Evolutionary conservation across 106 monocot genomes (phyloP).

Genomic region (Dioscorea dumetorum): DNA sequence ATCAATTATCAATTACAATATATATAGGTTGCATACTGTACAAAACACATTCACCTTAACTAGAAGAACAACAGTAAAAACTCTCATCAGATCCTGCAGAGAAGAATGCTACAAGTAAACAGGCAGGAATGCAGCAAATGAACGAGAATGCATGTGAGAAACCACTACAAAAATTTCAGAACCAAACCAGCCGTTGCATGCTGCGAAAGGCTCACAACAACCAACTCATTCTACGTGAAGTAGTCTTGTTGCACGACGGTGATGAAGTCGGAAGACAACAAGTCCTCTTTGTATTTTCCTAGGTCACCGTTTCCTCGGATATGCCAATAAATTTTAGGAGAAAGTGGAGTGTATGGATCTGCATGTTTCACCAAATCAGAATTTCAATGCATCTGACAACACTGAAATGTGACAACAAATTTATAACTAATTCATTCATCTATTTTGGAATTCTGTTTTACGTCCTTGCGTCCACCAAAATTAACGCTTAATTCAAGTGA

Average conservation of each 20-base stretch:
- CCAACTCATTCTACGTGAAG: slow-evolving; percentile 24
- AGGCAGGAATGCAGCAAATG: too few species aligned
- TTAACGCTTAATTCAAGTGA: not conserved
- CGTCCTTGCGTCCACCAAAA: not conserved
- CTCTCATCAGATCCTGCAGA: too few species aligned
- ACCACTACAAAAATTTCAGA: too few species aligned
- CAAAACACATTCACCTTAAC: too few species aligned
- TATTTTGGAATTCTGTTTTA: not conserved
- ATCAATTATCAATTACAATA: too few species aligned
- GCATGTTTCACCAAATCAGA: slow-evolving; percentile 3
- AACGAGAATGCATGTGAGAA: too few species aligned
- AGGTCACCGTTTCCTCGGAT: slow-evolving; percentile 51
- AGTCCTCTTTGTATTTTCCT: slow-evolving; percentile 38
- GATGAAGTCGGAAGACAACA: slow-evolving; percentile 46
- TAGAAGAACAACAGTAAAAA: too few species aligned
- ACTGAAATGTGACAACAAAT: not conserved
- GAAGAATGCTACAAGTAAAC: too few species aligned
- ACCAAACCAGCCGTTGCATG: too few species aligned
- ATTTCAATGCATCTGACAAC: not conserved
- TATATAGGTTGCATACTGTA: too few species aligned
- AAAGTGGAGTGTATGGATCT: slow-evolving; percentile 60
- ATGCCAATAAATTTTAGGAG: slow-evolving; percentile 64
- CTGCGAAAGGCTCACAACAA: too few species aligned
- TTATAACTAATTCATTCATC: not conserved
- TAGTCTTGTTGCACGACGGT: slow-evolving; percentile 60